Evolutionary conservation across 306 rosid genomes (phyloP).

Genomic region (Mucuna pruriens): DNA sequence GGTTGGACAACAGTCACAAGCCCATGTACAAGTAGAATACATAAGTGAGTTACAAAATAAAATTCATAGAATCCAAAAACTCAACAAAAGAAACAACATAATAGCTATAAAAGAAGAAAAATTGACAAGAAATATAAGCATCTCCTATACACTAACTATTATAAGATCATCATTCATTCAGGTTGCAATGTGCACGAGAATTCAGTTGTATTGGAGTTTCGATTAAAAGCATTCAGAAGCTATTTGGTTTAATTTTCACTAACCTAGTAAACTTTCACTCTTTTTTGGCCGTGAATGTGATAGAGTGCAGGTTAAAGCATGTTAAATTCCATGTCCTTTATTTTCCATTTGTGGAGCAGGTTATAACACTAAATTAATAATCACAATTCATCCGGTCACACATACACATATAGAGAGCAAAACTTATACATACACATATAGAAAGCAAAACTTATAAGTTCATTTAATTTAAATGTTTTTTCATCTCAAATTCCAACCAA

Average conservation of each 20-base stretch:
- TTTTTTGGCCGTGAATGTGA: too few relatives aligned
- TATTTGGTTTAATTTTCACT: neutral
- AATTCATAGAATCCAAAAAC: too few relatives aligned
- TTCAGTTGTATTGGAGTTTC: neutral
- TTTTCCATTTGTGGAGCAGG: neutral
- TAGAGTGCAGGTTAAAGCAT: neutral
- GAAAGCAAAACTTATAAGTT: neutral
- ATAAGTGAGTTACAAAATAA: neutral
- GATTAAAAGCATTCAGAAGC: neutral
- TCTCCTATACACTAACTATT: too few relatives aligned
- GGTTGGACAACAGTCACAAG: too few relatives aligned
- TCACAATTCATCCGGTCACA: neutral
- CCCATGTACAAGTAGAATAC: too few relatives aligned
- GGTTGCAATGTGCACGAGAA: too few relatives aligned
- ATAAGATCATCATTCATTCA: too few relatives aligned
- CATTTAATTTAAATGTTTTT: neutral
- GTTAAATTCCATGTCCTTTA: neutral
- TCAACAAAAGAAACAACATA: too few relatives aligned
- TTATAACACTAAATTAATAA: slow-evolving; percentile 23
- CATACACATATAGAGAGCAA: neutral
- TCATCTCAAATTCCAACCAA: slow-evolving; percentile 14
- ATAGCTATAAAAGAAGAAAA: neutral
- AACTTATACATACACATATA: too few relatives aligned
- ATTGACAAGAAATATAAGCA: too few relatives aligned
- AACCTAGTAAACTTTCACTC: too few relatives aligned